Base-by-base conservation (phyloP, 371 early-diverging fungal species). In the Phascolomyces articulosus region DNA sequence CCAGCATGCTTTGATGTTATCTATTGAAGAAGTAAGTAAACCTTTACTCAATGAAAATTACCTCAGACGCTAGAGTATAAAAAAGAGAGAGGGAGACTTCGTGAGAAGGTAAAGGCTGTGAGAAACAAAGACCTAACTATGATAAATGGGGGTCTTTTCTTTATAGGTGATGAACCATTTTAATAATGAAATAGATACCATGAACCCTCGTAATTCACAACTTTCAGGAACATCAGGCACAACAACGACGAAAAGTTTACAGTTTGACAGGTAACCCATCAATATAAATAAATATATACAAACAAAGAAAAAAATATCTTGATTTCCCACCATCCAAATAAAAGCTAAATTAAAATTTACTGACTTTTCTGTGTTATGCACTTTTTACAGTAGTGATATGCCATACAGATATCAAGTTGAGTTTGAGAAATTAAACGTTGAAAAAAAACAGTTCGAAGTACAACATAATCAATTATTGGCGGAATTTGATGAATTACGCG, bases 1-100 rank as follows among this genome's bases (percentile, higher is more conserved):
- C 21, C 98, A 98, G 77, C 91, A 91, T 69, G 86, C 87, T 7
- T 77, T 98, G 61, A 98, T 98, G 98, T 80, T 93, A 4, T 86
- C 91, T 4, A 94, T 98, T 62, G 96, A 96, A 83, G 78, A 84
- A 73, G 89, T 84, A 71, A 48, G 11, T 23, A n/a, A n/a, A n/a
- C n/a, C n/a, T n/a, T n/a, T n/a, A n/a, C n/a, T n/a, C n/a, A n/a
- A n/a, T n/a, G n/a, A n/a, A n/a, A n/a, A n/a, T n/a, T n/a, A n/a
- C n/a, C n/a, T n/a, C n/a, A n/a, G n/a, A n/a, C n/a, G n/a, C n/a
- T n/a, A n/a, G n/a, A n/a, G n/a, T n/a, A n/a, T n/a, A n/a, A n/a
- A n/a, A n/a, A n/a, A n/a, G n/a, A n/a, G n/a, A n/a, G n/a, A n/a
- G n/a, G n/a, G n/a, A n/a, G n/a, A n/a, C n/a, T n/a, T n/a, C n/a